phyloP scores from a whole-genome alignment of 169 alveolate genomes.

The Amoebophrya sp. region DNA sequence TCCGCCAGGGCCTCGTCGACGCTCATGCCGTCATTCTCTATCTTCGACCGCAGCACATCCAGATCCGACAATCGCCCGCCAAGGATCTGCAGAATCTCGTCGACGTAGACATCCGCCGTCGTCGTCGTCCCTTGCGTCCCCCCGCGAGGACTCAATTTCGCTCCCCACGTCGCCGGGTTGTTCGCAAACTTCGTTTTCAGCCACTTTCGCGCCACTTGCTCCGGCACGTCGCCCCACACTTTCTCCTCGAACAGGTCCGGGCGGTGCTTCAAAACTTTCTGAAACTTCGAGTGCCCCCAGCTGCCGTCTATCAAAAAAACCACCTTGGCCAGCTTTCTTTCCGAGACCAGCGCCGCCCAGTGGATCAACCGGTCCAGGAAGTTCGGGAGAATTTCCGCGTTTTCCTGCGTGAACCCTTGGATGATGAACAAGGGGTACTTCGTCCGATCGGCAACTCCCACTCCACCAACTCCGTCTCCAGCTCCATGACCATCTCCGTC shows the following conservation, averaged over 20 bases:
- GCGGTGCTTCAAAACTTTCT: background rate
- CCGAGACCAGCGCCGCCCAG: background rate
- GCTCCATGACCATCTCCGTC: too few relatives aligned
- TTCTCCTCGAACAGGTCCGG: background rate
- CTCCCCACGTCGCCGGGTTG: too few relatives aligned
- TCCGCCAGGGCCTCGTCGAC: background rate
- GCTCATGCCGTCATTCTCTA: background rate
- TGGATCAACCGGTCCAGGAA: background rate
- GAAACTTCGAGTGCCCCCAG: background rate
- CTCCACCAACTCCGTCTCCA: too few relatives aligned
- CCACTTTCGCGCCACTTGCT: background rate
- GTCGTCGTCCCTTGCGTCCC: background rate
- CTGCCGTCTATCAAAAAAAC: background rate
- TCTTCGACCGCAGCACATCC: background rate
- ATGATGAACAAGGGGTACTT: background rate
- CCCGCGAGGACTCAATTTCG: background rate
- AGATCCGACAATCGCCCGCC: background rate
- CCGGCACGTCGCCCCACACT: constrained; percentile 2
- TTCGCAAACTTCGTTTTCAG: background rate
- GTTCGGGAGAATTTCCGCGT: background rate
- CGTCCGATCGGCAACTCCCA: background rate
- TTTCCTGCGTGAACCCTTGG: background rate
- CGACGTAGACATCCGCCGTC: background rate
- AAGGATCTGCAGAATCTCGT: background rate
- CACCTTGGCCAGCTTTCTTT: background rate